phyloP scores from a whole-genome alignment of 345 rosid species.

The Eucalyptus tenuipes region DNA sequence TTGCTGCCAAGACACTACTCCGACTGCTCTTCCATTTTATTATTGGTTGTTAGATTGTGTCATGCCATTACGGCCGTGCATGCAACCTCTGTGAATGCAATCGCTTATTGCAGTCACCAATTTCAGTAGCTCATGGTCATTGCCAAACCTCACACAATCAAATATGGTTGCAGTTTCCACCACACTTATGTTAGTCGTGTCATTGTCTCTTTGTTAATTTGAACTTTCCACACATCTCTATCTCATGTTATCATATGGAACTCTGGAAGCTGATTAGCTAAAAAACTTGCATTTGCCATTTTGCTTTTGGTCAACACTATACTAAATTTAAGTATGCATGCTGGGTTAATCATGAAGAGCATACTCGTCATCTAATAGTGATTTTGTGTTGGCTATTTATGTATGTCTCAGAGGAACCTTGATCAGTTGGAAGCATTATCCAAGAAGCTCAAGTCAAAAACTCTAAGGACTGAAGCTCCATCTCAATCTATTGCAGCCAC shows the following conservation, averaged over 20 bases:
- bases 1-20: neutral
- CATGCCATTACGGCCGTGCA: neutral
- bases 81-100: neutral
- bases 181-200: neutral
- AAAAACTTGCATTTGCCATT: neutral
- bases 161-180: neutral
- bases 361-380: neutral
- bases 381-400: neutral
- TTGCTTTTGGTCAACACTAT: neutral
- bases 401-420: conserved; percentile 63
- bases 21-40: neutral
- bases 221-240: neutral
- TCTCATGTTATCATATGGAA: neutral
- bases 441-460: conserved; percentile 90
- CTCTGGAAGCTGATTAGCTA: neutral
- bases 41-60: neutral
- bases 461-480: conserved; percentile 81
- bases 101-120: neutral
- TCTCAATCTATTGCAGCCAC: conserved; percentile 95
- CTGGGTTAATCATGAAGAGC: neutral
- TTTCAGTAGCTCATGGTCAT: neutral
- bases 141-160: neutral
- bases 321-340: neutral
- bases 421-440: conserved; percentile 93
- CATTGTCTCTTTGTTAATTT: neutral